phyloP scores from a whole-genome alignment of 352 stramenopile species.

The Blastocystis sp. region DNA sequence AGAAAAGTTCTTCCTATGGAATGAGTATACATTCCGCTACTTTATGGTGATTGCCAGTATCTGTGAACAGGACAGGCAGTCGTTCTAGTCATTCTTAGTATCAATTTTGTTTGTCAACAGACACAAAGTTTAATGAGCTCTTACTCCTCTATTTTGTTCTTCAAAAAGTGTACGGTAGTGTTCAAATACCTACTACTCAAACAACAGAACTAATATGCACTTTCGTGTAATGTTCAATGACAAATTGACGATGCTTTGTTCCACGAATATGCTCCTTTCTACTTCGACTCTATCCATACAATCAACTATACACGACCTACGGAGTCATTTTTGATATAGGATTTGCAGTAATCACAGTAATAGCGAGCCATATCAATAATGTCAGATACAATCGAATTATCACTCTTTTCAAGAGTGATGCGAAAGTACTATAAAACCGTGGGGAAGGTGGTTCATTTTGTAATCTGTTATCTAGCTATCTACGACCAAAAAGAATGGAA shows the following conservation, averaged over 20 bases:
- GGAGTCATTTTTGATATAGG: constrained; percentile 60
- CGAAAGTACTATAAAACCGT: background rate
- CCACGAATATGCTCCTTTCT: constrained; percentile 60
- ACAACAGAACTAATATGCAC: background rate
- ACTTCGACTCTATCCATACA: constrained; percentile 25
- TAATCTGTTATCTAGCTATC: background rate
- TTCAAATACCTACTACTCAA: constrained; percentile 41
- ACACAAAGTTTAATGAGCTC: background rate
- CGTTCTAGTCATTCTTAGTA: constrained; percentile 46
- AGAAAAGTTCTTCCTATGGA: constrained; percentile 48
- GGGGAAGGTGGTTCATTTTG: background rate
- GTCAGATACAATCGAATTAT: background rate
- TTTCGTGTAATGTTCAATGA: constrained; percentile 57
- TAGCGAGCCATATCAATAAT: constrained; percentile 28
- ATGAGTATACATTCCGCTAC: constrained; percentile 50
- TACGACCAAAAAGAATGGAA: background rate
- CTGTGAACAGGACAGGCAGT: constrained; percentile 53
- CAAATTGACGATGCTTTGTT: constrained; percentile 55
- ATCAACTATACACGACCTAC: background rate
- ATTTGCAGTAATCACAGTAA: constrained; percentile 63
- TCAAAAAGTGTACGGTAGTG: constrained; percentile 40
- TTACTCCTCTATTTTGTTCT: constrained; percentile 8
- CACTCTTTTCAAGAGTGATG: background rate
- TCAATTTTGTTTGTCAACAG: constrained; percentile 2
- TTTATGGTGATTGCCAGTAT: constrained; percentile 40